phyloP scores from a whole-genome alignment of 495 filamentous ascomycete genomes.

The Friedmanniomyces simplex region DNA sequence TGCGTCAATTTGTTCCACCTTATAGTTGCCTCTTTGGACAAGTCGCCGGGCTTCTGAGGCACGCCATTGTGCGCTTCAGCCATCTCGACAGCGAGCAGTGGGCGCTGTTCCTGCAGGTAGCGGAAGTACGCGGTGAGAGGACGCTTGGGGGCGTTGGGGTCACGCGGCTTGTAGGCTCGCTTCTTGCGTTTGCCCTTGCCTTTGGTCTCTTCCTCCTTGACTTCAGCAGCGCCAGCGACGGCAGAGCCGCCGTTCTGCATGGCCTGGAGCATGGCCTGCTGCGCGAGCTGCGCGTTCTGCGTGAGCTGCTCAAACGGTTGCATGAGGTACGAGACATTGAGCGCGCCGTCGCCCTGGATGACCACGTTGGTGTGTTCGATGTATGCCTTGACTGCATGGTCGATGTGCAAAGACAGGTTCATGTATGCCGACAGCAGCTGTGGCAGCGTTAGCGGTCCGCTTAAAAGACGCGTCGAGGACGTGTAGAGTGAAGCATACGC shows the following conservation, averaged over 20 bases:
- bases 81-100: conserved; percentile 65
- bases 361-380: conserved; percentile 72
- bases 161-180: conserved; percentile 50
- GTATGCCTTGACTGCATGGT: conserved; percentile 52
- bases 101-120: conserved; percentile 75
- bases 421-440: conserved; percentile 44
- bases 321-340: conserved; percentile 19
- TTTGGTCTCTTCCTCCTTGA: background rate
- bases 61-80: conserved; percentile 36
- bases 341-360: conserved; percentile 36
- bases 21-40: conserved; percentile 68
- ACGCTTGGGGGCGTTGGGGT: conserved; percentile 90
- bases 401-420: conserved; percentile 36
- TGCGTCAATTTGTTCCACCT: conserved; percentile 70
- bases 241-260: background rate
- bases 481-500: conserved; percentile 41
- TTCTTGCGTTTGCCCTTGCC: conserved; percentile 43
- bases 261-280: conserved; percentile 4
- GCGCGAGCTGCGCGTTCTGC: conserved; percentile 8
- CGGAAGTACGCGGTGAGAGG: conserved; percentile 91
- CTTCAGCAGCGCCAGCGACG: background rate
- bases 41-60: conserved; percentile 57
- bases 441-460: conserved; percentile 9
- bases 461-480: background rate
- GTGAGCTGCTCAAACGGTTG: conserved; percentile 17